Evolutionary conservation across 495 filamentous ascomycete genomes (phyloP).

Genomic region (Ramalina peruviana): DNA sequence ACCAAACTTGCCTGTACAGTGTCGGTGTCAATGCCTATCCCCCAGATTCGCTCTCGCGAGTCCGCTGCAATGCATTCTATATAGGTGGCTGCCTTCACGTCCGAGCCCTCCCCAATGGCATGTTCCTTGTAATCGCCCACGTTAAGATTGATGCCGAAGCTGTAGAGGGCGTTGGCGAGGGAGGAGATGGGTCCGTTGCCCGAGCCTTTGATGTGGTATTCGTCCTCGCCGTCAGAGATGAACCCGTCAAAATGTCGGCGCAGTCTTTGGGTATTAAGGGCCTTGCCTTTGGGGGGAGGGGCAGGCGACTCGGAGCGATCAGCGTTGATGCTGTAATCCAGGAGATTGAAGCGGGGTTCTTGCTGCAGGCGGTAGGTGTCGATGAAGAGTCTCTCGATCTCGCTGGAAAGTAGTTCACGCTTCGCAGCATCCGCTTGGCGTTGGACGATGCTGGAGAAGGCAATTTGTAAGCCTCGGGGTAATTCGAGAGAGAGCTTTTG

Average conservation of each 20-base stretch:
- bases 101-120: slow-evolving; percentile 54
- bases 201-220: slow-evolving; percentile 63
- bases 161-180: slow-evolving; percentile 65
- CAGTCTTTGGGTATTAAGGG: slow-evolving; percentile 59
- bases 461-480: slow-evolving; percentile 82
- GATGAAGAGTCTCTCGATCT: slow-evolving; percentile 80
- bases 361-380: slow-evolving; percentile 67
- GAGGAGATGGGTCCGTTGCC: slow-evolving; percentile 88
- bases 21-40: slow-evolving; percentile 90
- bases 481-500: slow-evolving; percentile 81
- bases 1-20: slow-evolving; percentile 85
- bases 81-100: slow-evolving; percentile 83
- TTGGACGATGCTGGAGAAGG: slow-evolving; percentile 82
- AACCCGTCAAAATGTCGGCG: slow-evolving; percentile 80
- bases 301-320: slow-evolving; percentile 70
- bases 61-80: slow-evolving; percentile 77
- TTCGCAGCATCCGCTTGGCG: slow-evolving; percentile 54
- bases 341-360: slow-evolving; percentile 59
- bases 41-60: slow-evolving; percentile 67
- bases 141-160: slow-evolving; percentile 79
- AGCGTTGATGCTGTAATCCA: slow-evolving; percentile 85
- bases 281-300: slow-evolving; percentile 52
- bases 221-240: slow-evolving; percentile 65
- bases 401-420: slow-evolving; percentile 67
- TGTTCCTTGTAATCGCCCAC: slow-evolving; percentile 95